Evolutionary conservation across 169 alveolate genomes (phyloP).

Genomic region (Babesia ovis): DNA sequence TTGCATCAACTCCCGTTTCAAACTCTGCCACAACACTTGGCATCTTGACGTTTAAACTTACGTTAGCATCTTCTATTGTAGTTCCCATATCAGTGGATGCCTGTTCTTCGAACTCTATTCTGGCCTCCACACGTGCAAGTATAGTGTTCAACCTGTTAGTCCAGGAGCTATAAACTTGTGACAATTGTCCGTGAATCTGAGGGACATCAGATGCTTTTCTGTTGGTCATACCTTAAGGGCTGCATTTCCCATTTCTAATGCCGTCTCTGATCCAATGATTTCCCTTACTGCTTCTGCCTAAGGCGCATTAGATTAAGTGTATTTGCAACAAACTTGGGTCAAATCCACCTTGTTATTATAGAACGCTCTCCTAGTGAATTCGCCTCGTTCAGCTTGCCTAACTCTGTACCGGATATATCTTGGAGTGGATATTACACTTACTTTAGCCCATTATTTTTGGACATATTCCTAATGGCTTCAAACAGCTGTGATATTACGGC

Average conservation of each 20-base stretch:
- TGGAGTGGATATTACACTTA: constrained; percentile 4
- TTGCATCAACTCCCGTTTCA: constrained; percentile 1
- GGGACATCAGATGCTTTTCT: not conserved
- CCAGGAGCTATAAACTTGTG: constrained; percentile 43
- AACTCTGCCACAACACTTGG: not conserved
- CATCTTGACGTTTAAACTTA: not conserved
- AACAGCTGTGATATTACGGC: constrained; percentile 67
- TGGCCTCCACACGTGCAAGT: constrained; percentile 54
- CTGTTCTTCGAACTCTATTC: constrained; percentile 66
- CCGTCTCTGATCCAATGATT: constrained; percentile 47
- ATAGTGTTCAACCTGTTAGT: constrained; percentile 24
- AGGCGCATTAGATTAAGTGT: no score
- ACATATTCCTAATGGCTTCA: constrained; percentile 37
- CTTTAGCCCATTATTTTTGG: constrained; percentile 7
- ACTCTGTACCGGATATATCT: constrained; percentile 27
- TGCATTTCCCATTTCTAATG: constrained; percentile 31
- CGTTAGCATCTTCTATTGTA: constrained; percentile 1
- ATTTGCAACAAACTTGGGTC: constrained; percentile 46
- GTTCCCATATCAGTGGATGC: constrained; percentile 35
- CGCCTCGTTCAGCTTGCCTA: constrained; percentile 73
- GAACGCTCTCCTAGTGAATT: constrained; percentile 77
- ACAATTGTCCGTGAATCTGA: constrained; percentile 18
- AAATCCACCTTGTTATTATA: constrained; percentile 66
- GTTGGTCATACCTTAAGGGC: constrained; percentile 32
- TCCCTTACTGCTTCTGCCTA: constrained; percentile 68